These are phyloP conservation scores for Panaeolus cyanescens DNA, from an alignment of 768 basidiomycete genomes.

Conservation along the genomic window DNA sequence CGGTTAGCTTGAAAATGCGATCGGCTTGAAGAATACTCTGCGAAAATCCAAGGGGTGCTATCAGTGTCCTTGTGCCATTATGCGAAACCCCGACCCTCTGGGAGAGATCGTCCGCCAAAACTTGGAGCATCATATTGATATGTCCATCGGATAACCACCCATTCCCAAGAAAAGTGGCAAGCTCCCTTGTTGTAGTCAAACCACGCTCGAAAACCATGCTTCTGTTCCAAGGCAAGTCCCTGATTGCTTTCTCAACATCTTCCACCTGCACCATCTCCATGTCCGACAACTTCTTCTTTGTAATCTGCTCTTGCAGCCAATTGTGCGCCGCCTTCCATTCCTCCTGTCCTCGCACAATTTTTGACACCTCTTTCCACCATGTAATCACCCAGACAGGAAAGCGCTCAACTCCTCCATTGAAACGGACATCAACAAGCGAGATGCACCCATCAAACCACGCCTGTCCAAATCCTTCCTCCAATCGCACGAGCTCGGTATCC, in stretches of 20 bases:
- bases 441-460: conserved; percentile 13
- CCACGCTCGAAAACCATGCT: not conserved
- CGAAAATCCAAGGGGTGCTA: too few species aligned
- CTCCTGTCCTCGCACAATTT: not conserved
- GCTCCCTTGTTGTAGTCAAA: not conserved
- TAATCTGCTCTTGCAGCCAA: not conserved
- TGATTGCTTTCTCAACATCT: too few species aligned
- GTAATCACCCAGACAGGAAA: conserved; percentile 10
- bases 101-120: not conserved
- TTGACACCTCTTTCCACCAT: conserved; percentile 5
- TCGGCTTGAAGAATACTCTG: too few species aligned
- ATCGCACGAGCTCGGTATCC: not conserved
- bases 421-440: conserved; percentile 9
- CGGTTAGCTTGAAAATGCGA: too few species aligned
- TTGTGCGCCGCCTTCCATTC: not conserved
- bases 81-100: too few species aligned
- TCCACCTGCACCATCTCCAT: too few species aligned
- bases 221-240: not conserved
- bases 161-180: conserved; percentile 6
- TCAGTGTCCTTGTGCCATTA: too few species aligned
- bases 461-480: conserved; percentile 6
- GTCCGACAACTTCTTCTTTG: not conserved
- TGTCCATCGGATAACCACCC: conserved; percentile 9
- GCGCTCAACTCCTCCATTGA: conserved; percentile 8
- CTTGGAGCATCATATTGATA: conserved; percentile 10